Conservation (phyloP, 2,329 filamentous ascomycete species). For the Waltergamsia citrina region DNA sequence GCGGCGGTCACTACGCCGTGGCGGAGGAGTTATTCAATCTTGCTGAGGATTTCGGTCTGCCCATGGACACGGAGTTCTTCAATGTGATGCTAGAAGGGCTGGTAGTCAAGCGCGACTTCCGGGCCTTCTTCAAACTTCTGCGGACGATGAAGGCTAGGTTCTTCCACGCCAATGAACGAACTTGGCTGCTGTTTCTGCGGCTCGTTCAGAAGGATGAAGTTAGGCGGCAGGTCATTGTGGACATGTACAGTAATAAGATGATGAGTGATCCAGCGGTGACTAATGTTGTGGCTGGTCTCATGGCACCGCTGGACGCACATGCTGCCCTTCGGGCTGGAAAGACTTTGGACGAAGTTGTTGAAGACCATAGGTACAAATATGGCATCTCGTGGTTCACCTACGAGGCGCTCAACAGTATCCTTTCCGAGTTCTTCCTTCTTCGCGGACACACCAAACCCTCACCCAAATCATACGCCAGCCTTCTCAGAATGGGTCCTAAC, state of each 20-base stretch:
- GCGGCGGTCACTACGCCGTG: constrained; percentile 21
- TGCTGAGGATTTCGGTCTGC: constrained; percentile 25
- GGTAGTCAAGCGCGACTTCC: constrained; percentile 25
- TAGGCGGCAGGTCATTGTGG: constrained; percentile 31
- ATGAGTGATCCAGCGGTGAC: constrained; percentile 22
- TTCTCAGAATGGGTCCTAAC: constrained; percentile 4
- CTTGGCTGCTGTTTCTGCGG: constrained; percentile 39
- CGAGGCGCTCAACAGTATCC: constrained; percentile 23
- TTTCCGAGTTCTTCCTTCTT: constrained; percentile 29
- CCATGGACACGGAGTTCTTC: constrained; percentile 34
- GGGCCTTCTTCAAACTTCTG: constrained; percentile 29
- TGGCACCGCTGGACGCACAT: constrained; percentile 33
- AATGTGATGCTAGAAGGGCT: constrained; percentile 35
- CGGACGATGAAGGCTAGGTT: constrained; percentile 28
- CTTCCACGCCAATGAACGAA: constrained; percentile 29
- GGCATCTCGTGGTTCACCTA: constrained; percentile 33
- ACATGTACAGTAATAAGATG: constrained; percentile 35
- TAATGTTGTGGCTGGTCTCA: constrained; percentile 27
- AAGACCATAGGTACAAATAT: constrained; percentile 30
- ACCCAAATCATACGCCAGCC: neutral
- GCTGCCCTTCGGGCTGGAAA: constrained; percentile 25
- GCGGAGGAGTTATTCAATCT: constrained; percentile 25
- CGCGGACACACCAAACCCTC: neutral
- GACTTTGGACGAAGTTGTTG: constrained; percentile 25
- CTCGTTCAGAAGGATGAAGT: constrained; percentile 51